Base-by-base conservation (phyloP, 2,329 filamentous ascomycete species). In the Scedosporium apiospermum region DNA sequence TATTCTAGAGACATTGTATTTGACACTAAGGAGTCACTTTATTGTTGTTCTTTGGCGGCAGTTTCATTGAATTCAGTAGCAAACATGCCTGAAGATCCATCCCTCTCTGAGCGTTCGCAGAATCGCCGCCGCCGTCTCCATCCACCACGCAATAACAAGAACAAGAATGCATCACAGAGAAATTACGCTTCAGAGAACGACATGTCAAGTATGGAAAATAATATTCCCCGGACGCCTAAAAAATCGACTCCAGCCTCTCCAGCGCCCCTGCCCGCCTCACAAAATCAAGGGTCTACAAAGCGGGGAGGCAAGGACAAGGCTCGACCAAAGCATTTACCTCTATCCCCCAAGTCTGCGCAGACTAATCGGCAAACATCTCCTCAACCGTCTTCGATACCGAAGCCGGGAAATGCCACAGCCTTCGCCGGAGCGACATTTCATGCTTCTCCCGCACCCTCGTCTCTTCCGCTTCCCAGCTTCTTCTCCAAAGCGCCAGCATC, bases 341-440 rank as follows among this genome's bases (percentile, higher is more conserved):
- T 69, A 0, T 81, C 82, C 6, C 79, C 80, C 6, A 77, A 76
- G 30, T 73, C 72, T 26, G 68, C 70, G 23, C 77, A 72, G 18
- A 70, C 72, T 18, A 76, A 73, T 30, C 76, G 76, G 23, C 75
- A 75, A 58, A 30, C 49, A 10, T 73, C 74, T 18, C 69, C 74
- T 18, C 69, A 71, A 10, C 76, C 80, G 60, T 76, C 75, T 16
- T 70, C 71, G 7, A 72, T 75, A 34, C 71, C 77, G 66, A 81
- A 80, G 70, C 74, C 80, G 57, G 73, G 74, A 58, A 74, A 74
- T 34, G 75, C 75, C 58, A 79, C 85, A 64, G 87, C 88, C 57
- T 99, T 96, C 75, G 95, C 95, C 46, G 95, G 93, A 14, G 89
- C 93, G 41, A 96, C 92, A 4, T 99, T 98, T 73, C 93, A 97